Percentiles rank a stretch among this genome's conserved stretches.
phyloP scores from a whole-genome alignment of 2,329 filamentous ascomycete species.

The Colletotrichum spaethianum region DNA sequence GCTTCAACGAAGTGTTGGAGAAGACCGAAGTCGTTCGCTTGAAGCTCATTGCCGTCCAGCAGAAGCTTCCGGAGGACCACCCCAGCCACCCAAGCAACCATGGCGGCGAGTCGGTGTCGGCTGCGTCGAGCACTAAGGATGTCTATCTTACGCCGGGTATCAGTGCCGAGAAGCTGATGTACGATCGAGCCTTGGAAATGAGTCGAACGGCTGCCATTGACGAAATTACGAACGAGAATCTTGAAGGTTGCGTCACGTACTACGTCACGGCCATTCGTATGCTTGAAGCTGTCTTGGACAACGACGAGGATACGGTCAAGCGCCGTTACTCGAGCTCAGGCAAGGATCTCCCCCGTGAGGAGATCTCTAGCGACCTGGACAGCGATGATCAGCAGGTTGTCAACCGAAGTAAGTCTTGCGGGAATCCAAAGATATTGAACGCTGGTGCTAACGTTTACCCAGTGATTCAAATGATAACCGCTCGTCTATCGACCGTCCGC shows the following conservation, averaged over 20 bases:
- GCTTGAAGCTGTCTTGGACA: slow-evolving; percentile 94
- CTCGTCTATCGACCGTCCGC: slow-evolving; percentile 68
- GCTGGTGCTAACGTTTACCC: slow-evolving; percentile 44
- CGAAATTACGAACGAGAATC: slow-evolving; percentile 92
- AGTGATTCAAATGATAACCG: slow-evolving; percentile 76
- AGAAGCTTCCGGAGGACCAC: slow-evolving; percentile 85
- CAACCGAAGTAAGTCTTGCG: slow-evolving; percentile 73
- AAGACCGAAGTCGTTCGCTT: slow-evolving; percentile 96
- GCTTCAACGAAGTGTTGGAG: slow-evolving; percentile 97
- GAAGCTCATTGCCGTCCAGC: slow-evolving; percentile 89
- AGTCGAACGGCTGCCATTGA: slow-evolving; percentile 94
- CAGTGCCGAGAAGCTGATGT: slow-evolving; percentile 97
- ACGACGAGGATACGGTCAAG: slow-evolving; percentile 73
- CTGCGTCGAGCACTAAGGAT: slow-evolving; percentile 79
- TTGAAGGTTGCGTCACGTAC: slow-evolving; percentile 89
- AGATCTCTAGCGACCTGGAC: slow-evolving; percentile 66
- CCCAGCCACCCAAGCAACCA: slow-evolving; percentile 89
- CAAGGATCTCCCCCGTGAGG: slow-evolving; percentile 59
- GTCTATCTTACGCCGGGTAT: slow-evolving; percentile 90
- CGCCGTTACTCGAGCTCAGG: slow-evolving; percentile 55
- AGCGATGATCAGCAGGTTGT: slow-evolving; percentile 81
- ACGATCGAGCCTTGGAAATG: slow-evolving; percentile 97
- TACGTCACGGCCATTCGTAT: slow-evolving; percentile 95
- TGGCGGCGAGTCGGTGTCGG: slow-evolving; percentile 68
- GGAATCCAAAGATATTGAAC: too few species aligned